A percentile compares a stretch with the other conserved stretches of the same genome.
phyloP scores from a whole-genome alignment of 495 filamentous ascomycete species.

The Tetracladium setigerum region DNA sequence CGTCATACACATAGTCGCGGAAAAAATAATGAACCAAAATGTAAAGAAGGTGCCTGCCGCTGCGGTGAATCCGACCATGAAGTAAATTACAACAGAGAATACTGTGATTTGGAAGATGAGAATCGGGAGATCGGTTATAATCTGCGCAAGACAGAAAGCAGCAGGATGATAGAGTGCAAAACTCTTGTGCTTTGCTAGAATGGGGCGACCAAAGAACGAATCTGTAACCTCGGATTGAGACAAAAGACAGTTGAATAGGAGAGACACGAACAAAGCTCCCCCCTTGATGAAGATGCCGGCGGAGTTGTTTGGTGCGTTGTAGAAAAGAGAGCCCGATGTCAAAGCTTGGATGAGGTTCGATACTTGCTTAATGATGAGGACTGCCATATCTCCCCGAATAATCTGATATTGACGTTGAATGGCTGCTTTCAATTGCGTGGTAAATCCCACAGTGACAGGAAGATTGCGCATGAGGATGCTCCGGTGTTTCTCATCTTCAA shows the following conservation, averaged over 20 bases:
- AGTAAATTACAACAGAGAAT: constrained; percentile 62
- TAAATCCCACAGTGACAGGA: constrained; percentile 35
- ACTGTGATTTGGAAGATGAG: constrained; percentile 54
- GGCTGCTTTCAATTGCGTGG: constrained; percentile 35
- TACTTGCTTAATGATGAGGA: constrained; percentile 52
- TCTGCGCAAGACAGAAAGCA: constrained; percentile 64
- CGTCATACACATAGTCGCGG: constrained; percentile 35
- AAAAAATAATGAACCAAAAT: constrained; percentile 39
- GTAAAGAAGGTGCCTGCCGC: constrained; percentile 46
- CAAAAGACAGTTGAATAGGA: constrained; percentile 55
- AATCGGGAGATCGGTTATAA: constrained; percentile 59
- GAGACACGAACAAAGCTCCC: constrained; percentile 51
- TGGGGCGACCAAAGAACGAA: constrained; percentile 51
- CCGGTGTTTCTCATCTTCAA: constrained; percentile 58
- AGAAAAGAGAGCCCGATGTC: constrained; percentile 77
- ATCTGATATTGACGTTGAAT: constrained; percentile 51
- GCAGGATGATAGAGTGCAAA: constrained; percentile 68
- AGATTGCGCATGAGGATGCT: constrained; percentile 56
- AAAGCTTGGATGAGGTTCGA: constrained; percentile 65
- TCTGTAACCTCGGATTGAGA: constrained; percentile 57
- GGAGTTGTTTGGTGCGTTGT: constrained; percentile 54
- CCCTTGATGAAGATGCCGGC: constrained; percentile 45
- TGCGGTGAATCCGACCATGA: constrained; percentile 46
- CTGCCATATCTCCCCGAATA: constrained; percentile 52
- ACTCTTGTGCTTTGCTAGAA: constrained; percentile 61